A percentile compares a stretch with the other conserved stretches of the same genome.
These are phyloP conservation scores for Xylaria sp. DNA, from an alignment of 2,329 filamentous ascomycete genomes.

Conservation along the genomic window DNA sequence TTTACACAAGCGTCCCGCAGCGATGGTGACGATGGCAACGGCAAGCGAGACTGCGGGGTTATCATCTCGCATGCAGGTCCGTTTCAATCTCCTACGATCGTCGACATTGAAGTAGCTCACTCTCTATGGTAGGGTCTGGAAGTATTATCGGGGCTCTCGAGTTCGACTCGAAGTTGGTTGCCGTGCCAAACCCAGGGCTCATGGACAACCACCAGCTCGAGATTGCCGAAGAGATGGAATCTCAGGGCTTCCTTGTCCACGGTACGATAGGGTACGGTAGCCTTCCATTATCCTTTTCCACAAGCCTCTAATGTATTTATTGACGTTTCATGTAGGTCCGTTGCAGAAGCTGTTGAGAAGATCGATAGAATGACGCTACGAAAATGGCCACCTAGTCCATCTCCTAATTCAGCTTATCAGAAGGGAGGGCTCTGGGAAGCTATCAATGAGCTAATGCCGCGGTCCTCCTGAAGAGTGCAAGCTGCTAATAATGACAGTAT, in stretches of 20 bases:
- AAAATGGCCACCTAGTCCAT: slow-evolving; percentile 44
- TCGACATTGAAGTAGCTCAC: slow-evolving; percentile 20
- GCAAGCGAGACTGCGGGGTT: slow-evolving; percentile 68
- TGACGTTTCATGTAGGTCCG: slow-evolving; percentile 36
- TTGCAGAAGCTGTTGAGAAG: slow-evolving; percentile 42
- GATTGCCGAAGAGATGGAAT: slow-evolving; percentile 79
- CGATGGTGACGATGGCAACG: slow-evolving; percentile 50
- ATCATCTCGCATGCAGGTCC: slow-evolving; percentile 91
- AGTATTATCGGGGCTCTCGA: slow-evolving; percentile 87
- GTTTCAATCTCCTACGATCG: slow-evolving; percentile 38
- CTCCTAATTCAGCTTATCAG: slow-evolving; percentile 40
- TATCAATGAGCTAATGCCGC: slow-evolving; percentile 43
- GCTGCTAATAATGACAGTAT: background rate
- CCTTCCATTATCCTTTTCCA: background rate
- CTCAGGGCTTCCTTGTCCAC: slow-evolving; percentile 80
- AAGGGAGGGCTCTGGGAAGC: slow-evolving; percentile 47
- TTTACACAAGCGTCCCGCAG: slow-evolving; percentile 68
- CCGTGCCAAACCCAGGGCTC: slow-evolving; percentile 85
- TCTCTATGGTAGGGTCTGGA: slow-evolving; percentile 74
- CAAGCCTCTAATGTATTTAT: slow-evolving; percentile 19
- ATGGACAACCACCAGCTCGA: slow-evolving; percentile 93
- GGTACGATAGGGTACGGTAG: slow-evolving; percentile 69
- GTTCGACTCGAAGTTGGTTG: slow-evolving; percentile 79
- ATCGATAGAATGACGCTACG: slow-evolving; percentile 34
- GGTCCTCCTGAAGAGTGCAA: slow-evolving; percentile 4